Percentiles rank a stretch among this genome's conserved stretches.
Evolutionary conservation across 148 eudicot genomes (phyloP).

Genomic region (Amaranthus hypochondriacus): DNA sequence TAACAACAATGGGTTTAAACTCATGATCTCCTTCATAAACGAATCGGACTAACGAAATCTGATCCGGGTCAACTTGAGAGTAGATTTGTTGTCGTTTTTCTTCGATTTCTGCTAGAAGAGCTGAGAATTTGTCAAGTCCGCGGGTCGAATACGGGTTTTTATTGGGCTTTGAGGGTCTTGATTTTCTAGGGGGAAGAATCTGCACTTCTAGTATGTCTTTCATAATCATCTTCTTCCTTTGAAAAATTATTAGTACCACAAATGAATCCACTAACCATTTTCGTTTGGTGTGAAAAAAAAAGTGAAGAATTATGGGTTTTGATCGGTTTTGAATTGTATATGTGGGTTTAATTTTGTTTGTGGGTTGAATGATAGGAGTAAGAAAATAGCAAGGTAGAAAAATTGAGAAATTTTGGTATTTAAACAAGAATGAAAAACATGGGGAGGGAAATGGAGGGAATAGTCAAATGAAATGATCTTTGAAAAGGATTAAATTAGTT

Average conservation of each 20-base stretch:
- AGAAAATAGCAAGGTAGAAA: neutral
- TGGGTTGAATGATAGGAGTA: neutral
- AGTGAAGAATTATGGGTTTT: neutral
- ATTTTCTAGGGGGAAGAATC: conserved; percentile 27
- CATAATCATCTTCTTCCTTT: conserved; percentile 19
- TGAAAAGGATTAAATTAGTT: neutral
- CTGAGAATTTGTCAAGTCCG: conserved; percentile 33
- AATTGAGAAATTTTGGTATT: neutral
- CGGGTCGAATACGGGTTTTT: conserved; percentile 40
- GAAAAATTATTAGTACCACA: conserved; percentile 28
- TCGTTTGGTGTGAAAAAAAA: neutral
- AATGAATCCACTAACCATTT: conserved; percentile 31
- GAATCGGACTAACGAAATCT: conserved; percentile 28
- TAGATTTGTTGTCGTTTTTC: conserved; percentile 26
- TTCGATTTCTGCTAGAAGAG: conserved; percentile 30
- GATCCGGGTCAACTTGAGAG: conserved; percentile 23
- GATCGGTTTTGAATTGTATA: no score
- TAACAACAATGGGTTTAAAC: conserved; percentile 33
- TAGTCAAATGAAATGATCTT: conserved; percentile 16
- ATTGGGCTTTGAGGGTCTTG: conserved; percentile 12
- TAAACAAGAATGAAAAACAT: neutral
- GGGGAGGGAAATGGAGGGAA: neutral
- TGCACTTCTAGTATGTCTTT: conserved; percentile 19
- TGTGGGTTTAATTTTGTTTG: neutral
- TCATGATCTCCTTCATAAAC: conserved; percentile 19